phyloP scores from a whole-genome alignment of 1,139 yeast species.

The Saccharomyces hybrid region DNA sequence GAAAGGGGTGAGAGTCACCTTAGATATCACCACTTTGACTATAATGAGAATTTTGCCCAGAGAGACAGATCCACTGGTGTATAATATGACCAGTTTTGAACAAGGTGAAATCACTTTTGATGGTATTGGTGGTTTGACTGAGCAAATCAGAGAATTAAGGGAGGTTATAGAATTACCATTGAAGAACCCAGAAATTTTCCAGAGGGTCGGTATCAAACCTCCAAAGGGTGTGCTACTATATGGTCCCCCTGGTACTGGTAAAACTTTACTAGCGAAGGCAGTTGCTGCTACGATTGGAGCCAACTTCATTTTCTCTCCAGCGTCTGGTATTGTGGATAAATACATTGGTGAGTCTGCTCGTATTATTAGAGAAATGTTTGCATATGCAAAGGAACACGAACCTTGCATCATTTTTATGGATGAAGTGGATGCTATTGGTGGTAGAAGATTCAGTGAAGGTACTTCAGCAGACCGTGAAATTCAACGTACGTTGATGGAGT shows the following conservation, averaged over 20 bases:
- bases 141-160: conserved; percentile 91
- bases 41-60: conserved; percentile 96
- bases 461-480: conserved; percentile 98
- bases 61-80: conserved; percentile 96
- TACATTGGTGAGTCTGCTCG: conserved; percentile 98
- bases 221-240: conserved; percentile 95
- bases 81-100: conserved; percentile 96
- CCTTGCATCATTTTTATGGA: conserved; percentile 99
- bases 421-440: conserved; percentile 98
- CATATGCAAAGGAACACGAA: conserved; percentile 95
- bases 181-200: conserved; percentile 92
- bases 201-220: conserved; percentile 94
- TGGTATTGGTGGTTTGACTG: conserved; percentile 94
- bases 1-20: conserved; percentile 92
- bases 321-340: conserved; percentile 96
- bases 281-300: conserved; percentile 99
- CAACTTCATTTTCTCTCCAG: conserved; percentile 94
- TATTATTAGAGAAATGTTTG: conserved; percentile 95
- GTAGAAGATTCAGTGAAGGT: conserved; percentile 96
- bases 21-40: conserved; percentile 96
- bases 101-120: conserved; percentile 94
- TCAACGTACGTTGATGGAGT: conserved; percentile 97
- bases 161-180: conserved; percentile 97
- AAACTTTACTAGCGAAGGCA: conserved; percentile 90
- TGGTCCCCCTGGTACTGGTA: conserved; percentile 99